Evolutionary conservation across 2,329 filamentous ascomycete genomes (phyloP).

Genomic region (Hypoxylon sp.): DNA sequence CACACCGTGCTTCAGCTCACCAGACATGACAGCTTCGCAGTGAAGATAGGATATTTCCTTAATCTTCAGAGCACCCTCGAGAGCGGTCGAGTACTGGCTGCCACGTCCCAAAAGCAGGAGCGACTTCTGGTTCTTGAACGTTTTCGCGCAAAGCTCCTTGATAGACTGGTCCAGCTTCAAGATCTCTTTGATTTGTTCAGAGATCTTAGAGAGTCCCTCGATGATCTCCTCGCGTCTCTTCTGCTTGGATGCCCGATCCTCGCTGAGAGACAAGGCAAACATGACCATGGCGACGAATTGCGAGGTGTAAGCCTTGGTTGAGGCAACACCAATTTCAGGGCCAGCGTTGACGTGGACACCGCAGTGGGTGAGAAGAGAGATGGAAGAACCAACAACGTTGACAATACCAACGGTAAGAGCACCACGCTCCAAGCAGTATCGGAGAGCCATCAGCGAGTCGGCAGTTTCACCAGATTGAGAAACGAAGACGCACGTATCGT

Average conservation of each 20-base stretch:
- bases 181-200: constrained; percentile 91
- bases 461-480: constrained; percentile 99
- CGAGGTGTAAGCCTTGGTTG: constrained; percentile 99
- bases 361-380: constrained; percentile 98
- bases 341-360: constrained; percentile 99
- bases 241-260: constrained; percentile 96
- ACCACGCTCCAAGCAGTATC: constrained; percentile 98
- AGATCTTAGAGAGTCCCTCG: constrained; percentile 89
- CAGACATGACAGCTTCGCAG: constrained; percentile 99
- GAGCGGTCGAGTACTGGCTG: constrained; percentile 95
- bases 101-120: constrained; percentile 93
- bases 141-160: constrained; percentile 93
- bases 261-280: constrained; percentile 96
- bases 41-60: constrained; percentile 99
- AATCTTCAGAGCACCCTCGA: constrained; percentile 98
- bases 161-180: constrained; percentile 92
- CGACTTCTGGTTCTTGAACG: constrained; percentile 97
- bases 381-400: constrained; percentile 98
- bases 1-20: constrained; percentile 99
- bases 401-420: constrained; percentile 98
- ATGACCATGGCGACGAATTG: constrained; percentile 99
- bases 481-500: constrained; percentile 98
- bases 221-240: constrained; percentile 96
- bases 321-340: constrained; percentile 98
- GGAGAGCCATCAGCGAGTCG: constrained; percentile 95